These are phyloP conservation scores for Lithohypha guttulata DNA, from an alignment of 2,329 filamentous ascomycete species.

Conservation along the genomic window DNA sequence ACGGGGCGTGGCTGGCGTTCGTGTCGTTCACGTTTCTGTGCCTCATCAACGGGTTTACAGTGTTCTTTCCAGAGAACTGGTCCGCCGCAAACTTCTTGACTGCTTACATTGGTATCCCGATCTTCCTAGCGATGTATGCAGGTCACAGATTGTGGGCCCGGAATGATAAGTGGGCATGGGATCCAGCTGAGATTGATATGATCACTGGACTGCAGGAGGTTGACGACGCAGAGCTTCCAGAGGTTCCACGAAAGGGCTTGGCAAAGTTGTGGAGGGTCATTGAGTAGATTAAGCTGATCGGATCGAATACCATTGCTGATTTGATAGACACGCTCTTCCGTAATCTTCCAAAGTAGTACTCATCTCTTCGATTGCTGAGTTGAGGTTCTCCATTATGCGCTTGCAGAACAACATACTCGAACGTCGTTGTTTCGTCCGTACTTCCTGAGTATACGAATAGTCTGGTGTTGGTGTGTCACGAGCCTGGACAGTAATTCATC, in stretches of 20 bases:
- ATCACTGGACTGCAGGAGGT: slow-evolving; percentile 43
- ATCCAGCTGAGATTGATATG: slow-evolving; percentile 43
- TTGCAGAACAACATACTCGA: too few relatives aligned
- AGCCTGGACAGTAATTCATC: too few relatives aligned
- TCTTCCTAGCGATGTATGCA: slow-evolving; percentile 48
- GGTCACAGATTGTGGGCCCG: slow-evolving; percentile 39
- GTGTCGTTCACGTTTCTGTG: slow-evolving; percentile 50
- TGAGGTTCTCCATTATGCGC: too few relatives aligned
- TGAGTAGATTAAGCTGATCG: too few relatives aligned
- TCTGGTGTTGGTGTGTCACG: too few relatives aligned
- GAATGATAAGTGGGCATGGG: slow-evolving; percentile 42
- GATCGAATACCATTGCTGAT: too few relatives aligned
- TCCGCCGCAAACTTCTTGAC: slow-evolving; percentile 53
- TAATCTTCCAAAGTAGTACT: too few relatives aligned
- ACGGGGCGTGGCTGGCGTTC: slow-evolving; percentile 52
- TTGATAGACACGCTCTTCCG: too few relatives aligned
- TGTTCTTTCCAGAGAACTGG: slow-evolving; percentile 60
- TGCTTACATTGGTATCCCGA: slow-evolving; percentile 54
- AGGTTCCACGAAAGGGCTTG: slow-evolving; percentile 26
- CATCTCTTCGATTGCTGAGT: too few relatives aligned
- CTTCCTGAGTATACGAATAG: too few relatives aligned
- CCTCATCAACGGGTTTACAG: slow-evolving; percentile 64
- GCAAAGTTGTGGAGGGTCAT: slow-evolving; percentile 25
- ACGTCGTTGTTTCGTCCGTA: too few relatives aligned
- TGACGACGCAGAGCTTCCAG: slow-evolving; percentile 35